Evolutionary conservation across 2,329 filamentous ascomycete species (phyloP), one percentile per base, ranked within the genome.

Genomic region (Paraconiothyrium brasiliense): DNA sequence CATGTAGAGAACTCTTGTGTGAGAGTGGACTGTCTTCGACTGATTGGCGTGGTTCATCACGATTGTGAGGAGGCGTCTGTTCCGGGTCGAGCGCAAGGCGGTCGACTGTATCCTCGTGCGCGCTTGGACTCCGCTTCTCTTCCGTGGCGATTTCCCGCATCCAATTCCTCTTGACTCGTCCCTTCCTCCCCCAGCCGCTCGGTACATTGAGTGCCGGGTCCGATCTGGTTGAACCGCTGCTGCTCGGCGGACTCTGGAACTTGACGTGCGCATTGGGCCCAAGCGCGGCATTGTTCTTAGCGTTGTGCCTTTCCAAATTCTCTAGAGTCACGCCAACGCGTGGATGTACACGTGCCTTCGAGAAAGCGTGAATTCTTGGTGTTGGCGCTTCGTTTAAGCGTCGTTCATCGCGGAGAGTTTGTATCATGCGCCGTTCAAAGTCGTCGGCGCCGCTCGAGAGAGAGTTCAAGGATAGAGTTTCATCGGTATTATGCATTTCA

Each of bases 181-280:
- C 79, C 68, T 81, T 83, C 58, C 81, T 71, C n/a, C 82, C 83
- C 83, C 83, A 85, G 64, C 79, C 72, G 44, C 76, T 69, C 41
- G 83, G 83, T 60, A 80, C 71, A 39, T 80, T 80, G 41, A 84
- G 65, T 3, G 81, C 79, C 27, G 81, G 81, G 58, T 83, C 81
- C 32, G 78, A 80, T 32, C 65, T 65, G 41, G 64, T 59, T 43
- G 72, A 75, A 34, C 73, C 78, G 54, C 68, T 77, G 68, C 79
- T 80, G 67, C 77, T 78, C 51, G 68, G 67, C 41, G 75, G 72
- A 48, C 75, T 74, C 43, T 70, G 55, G 16, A 70, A 59, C 34
- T 66, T 62, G 49, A 64, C 62, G 13, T 70, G 69, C 61, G 61
- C 67, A 37, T 58, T 66, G 24, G 61, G 39, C 7, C 47, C 64